Conservation (phyloP, 1,139 yeast species). For the Suhomyces kunorum region DNA sequence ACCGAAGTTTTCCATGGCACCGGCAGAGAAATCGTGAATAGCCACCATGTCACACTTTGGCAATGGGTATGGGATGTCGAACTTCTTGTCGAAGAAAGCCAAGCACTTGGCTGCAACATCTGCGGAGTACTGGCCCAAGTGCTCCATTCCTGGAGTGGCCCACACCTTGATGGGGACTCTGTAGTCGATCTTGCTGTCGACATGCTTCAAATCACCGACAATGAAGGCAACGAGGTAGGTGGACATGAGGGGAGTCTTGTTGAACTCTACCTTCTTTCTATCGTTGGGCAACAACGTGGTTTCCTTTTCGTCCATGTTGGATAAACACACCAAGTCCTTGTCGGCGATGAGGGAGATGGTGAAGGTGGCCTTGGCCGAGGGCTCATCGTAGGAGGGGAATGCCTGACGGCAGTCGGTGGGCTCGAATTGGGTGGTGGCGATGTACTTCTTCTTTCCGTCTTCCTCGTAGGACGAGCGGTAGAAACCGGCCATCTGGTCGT, state of each 20-base stretch:
- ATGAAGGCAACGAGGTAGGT: slow-evolving; percentile 31
- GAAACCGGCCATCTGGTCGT: slow-evolving; percentile 70
- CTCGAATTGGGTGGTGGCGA: slow-evolving; percentile 84
- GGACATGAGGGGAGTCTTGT: slow-evolving; percentile 26
- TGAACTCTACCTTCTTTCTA: slow-evolving; percentile 52
- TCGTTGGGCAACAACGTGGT: slow-evolving; percentile 46
- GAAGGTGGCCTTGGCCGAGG: slow-evolving; percentile 72
- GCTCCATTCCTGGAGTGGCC: slow-evolving; percentile 54
- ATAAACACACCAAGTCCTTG: slow-evolving; percentile 61
- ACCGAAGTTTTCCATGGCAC: slow-evolving; percentile 68
- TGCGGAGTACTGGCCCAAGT: slow-evolving; percentile 52
- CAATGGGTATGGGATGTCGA: slow-evolving; percentile 59
- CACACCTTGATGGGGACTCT: slow-evolving; percentile 53
- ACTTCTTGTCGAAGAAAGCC: slow-evolving; percentile 51
- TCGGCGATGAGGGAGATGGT: slow-evolving; percentile 64
- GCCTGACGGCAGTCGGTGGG: slow-evolving; percentile 86
- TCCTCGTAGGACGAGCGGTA: slow-evolving; percentile 74
- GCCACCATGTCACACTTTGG: slow-evolving; percentile 61
- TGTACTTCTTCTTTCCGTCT: slow-evolving; percentile 59
- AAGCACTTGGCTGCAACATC: slow-evolving; percentile 54
- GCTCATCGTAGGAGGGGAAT: slow-evolving; percentile 83
- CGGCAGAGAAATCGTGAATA: slow-evolving; percentile 58
- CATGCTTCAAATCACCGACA: slow-evolving; percentile 38
- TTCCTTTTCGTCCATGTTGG: slow-evolving; percentile 73
- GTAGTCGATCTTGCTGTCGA: slow-evolving; percentile 28